These are phyloP conservation scores for Agaricus subrufescens DNA, from an alignment of 768 basidiomycete genomes.

Conservation along the genomic window DNA sequence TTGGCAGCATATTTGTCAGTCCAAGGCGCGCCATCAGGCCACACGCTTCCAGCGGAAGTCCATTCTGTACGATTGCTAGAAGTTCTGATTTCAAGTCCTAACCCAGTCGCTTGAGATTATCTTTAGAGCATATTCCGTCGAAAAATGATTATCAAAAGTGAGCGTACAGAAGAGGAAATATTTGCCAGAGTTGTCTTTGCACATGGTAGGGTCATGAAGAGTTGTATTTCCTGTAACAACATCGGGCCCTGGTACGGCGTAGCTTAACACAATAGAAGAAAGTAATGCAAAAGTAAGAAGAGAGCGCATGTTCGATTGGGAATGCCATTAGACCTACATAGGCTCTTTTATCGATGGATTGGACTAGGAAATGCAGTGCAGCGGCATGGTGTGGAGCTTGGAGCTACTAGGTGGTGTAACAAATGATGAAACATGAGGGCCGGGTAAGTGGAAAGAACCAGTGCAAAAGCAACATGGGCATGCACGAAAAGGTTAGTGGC, in stretches of 20 bases:
- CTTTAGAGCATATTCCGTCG: not conserved
- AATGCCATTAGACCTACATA: conserved; percentile 26
- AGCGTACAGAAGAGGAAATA: conserved; percentile 45
- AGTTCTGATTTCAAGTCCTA: conserved; percentile 46
- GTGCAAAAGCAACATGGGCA: too few relatives aligned
- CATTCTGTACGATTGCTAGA: conserved; percentile 43
- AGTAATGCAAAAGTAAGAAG: conserved; percentile 13
- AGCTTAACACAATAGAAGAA: conserved; percentile 12
- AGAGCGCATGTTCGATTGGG: conserved; percentile 24
- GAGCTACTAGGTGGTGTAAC: too few relatives aligned
- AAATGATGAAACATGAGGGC: too few relatives aligned
- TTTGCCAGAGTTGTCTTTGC: conserved; percentile 40
- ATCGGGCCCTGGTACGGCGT: conserved; percentile 30
- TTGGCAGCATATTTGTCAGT: conserved; percentile 36
- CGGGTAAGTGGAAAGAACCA: too few relatives aligned
- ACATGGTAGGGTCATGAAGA: conserved; percentile 46
- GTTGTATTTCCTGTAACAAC: conserved; percentile 35
- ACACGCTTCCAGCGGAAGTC: conserved; percentile 41
- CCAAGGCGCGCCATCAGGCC: conserved; percentile 48
- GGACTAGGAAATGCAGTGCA: too few relatives aligned
- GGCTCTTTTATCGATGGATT: too few relatives aligned
- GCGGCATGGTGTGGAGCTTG: too few relatives aligned
- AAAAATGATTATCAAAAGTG: not conserved
- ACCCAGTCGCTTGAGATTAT: conserved; percentile 31
- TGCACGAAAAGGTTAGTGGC: too few relatives aligned